These are phyloP conservation scores for Iberis pinnata DNA, from an alignment of 345 rosid species.

Conservation along the genomic window DNA sequence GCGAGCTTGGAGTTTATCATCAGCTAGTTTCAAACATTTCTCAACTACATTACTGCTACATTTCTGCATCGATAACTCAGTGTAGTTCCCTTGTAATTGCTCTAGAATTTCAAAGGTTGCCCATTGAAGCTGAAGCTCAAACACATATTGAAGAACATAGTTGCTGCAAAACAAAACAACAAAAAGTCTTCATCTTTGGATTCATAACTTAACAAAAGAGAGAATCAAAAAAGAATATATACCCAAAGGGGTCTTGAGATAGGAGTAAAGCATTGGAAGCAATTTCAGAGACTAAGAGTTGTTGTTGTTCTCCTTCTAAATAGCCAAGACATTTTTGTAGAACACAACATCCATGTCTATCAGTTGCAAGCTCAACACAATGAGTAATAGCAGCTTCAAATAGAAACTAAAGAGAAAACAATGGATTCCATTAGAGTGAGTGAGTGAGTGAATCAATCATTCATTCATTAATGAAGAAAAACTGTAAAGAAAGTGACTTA, in stretches of 20 bases:
- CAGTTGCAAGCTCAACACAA: slow-evolving; percentile 71
- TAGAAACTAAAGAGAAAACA: slow-evolving; percentile 44
- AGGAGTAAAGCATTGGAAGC: slow-evolving; percentile 60
- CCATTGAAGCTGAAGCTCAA: slow-evolving; percentile 58
- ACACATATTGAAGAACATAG: slow-evolving; percentile 66
- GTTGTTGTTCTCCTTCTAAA: slow-evolving; percentile 44
- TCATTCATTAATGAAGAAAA: not conserved
- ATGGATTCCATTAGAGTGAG: not conserved
- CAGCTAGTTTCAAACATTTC: slow-evolving; percentile 56
- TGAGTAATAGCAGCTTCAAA: slow-evolving; percentile 60
- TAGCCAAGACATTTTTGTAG: slow-evolving; percentile 66
- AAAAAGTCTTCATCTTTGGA: not conserved
- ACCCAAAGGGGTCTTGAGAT: slow-evolving; percentile 79
- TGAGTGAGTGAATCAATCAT: too few relatives aligned
- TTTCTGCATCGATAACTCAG: slow-evolving; percentile 76
- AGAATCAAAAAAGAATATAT: slow-evolving; percentile 3
- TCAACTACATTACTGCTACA: slow-evolving; percentile 91
- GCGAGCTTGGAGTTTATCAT: slow-evolving; percentile 38
- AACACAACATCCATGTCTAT: slow-evolving; percentile 74
- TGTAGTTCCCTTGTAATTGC: slow-evolving; percentile 59
- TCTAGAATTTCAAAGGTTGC: slow-evolving; percentile 46
- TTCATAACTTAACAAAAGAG: not conserved
- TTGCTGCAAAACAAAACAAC: slow-evolving; percentile 38
- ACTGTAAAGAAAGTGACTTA: slow-evolving; percentile 14
- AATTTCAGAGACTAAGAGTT: slow-evolving; percentile 42